Percentiles rank a stretch among this genome's conserved stretches.
These are phyloP conservation scores for Alnus glutinosa DNA, from an alignment of 306 rosid species.

Conservation along the genomic window DNA sequence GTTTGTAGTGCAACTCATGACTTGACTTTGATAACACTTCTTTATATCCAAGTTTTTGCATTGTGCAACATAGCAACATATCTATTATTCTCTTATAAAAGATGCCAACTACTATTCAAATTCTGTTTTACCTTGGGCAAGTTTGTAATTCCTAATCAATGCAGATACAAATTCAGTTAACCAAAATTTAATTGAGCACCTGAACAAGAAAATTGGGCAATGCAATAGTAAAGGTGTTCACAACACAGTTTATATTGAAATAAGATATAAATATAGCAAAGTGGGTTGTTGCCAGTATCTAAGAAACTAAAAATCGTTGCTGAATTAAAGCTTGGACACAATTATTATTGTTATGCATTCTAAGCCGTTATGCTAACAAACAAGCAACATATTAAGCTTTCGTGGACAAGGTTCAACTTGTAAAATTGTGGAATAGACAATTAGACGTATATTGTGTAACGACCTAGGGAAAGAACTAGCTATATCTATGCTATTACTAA, in stretches of 20 bases:
- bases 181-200: neutral
- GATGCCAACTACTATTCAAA: neutral
- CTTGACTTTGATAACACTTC: neutral
- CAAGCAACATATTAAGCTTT: too few relatives aligned
- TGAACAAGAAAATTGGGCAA: neutral
- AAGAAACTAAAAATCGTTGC: neutral
- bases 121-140: slow-evolving; percentile 15
- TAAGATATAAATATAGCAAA: neutral
- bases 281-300: neutral
- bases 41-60: neutral
- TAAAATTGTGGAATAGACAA: slow-evolving; percentile 4
- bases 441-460: neutral
- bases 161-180: neutral
- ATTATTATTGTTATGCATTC: neutral
- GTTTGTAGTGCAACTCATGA: neutral
- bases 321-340: neutral
- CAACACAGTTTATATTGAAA: neutral
- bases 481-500: too few relatives aligned
- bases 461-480: too few relatives aligned
- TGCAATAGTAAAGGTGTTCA: neutral
- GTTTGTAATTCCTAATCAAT: slow-evolving; percentile 14
- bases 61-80: slow-evolving; percentile 9
- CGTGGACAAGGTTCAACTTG: neutral
- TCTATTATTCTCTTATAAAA: slow-evolving; percentile 8
- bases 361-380: neutral